Conservation (phyloP, 768 basidiomycete species). For the Pulveroboletus sp. region DNA sequence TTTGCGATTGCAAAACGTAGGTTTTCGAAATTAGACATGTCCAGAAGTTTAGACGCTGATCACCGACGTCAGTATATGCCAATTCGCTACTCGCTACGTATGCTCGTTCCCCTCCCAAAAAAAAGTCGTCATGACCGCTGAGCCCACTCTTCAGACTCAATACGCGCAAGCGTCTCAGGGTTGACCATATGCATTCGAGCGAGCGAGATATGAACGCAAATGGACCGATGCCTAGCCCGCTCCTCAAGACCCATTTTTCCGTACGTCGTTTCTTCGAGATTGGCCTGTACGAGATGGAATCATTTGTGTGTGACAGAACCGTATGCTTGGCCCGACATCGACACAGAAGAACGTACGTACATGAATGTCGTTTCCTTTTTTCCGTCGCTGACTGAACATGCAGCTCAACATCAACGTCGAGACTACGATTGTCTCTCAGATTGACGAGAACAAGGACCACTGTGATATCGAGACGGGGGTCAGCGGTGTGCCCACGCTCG, state of each 20-base stretch:
- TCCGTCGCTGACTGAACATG: not conserved
- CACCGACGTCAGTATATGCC: constrained; percentile 22
- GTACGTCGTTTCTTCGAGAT: constrained; percentile 5
- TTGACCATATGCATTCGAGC: constrained; percentile 24
- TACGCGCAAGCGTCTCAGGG: constrained; percentile 28
- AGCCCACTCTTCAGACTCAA: constrained; percentile 17
- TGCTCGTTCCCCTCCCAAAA: not conserved
- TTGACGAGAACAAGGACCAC: constrained; percentile 24
- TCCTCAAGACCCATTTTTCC: constrained; percentile 22
- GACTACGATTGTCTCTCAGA: constrained; percentile 30
- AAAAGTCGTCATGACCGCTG: not conserved
- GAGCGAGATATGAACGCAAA: constrained; percentile 19
- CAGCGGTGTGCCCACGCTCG: constrained; percentile 1
- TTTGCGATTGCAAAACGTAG: constrained; percentile 32
- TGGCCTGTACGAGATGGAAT: not conserved
- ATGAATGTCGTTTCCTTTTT: not conserved
- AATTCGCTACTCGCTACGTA: constrained; percentile 34
- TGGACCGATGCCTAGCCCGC: constrained; percentile 12
- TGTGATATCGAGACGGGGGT: constrained; percentile 20
- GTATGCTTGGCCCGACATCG: constrained; percentile 18
- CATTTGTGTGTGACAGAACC: constrained; percentile 10
- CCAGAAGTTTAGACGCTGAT: not conserved
- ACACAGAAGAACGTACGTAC: constrained; percentile 22
- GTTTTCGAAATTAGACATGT: not conserved
- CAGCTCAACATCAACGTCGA: constrained; percentile 32